Evolutionary conservation across 345 rosid species (phyloP), one percentile per base, ranked within the genome.

Genomic region (Syzygium jambos): DNA sequence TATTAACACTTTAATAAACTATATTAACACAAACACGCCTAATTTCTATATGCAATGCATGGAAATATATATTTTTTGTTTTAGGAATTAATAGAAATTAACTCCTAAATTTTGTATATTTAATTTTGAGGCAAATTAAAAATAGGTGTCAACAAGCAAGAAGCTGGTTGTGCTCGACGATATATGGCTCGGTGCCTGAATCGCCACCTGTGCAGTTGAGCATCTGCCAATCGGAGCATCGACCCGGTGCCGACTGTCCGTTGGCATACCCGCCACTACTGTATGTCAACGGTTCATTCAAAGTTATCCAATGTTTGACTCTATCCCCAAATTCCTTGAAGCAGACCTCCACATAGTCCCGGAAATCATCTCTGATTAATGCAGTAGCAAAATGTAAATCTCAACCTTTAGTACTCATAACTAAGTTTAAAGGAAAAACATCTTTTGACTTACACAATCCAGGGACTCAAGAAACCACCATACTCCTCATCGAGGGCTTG

Each of bases 261-360:
- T 0, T 12, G 6, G 65, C 89, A 55, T 93, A 91, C 4, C 93
- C 95, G 11, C 53, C 30, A 0, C 11, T 7, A 11, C 84, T 52
- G 49, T 52, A 84, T 17, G 51, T 86, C 55, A 38, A 90, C 10
- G 93, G 95, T 87, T 93, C 92, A 53, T 93, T 94, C 51, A 91
- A 2, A 41, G 43, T 41, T 41, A 41, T 41, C 43, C 43, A 41
- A 41, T 41, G 43, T 41, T 41, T 41, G 43, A 94, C 96, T 86
- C 94, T 57, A 17, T 94, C 93, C 9, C 93, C 96, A 63, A 93
- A 92, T 54, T 65, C 89, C 25, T 82, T 85, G 78, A 92, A 92
- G 87, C 95, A 93, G 9, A 91, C 19, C 12, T 93, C 92, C 21
- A 91, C 92, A 59, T 86, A 92, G 30, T 89, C 92, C 1, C 27